Evolutionary conservation across 2,329 filamentous ascomycete genomes (phyloP), one percentile per base, ranked within the genome.

Genomic region (Aspergillus alliaceus): DNA sequence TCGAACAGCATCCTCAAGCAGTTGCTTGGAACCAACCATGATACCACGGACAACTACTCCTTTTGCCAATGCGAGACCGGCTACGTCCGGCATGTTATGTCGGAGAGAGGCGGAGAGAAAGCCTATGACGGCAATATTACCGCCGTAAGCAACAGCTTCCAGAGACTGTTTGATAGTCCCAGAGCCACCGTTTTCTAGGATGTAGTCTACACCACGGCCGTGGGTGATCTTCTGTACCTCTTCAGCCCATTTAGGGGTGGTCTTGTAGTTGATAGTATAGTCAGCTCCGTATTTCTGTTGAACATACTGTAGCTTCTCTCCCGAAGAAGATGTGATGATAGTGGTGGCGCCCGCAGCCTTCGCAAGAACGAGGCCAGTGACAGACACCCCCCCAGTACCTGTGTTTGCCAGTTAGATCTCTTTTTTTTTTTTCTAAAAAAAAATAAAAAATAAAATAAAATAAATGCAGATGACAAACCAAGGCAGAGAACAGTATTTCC

Each of bases 261-360:
- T 55, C 27, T 50, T 42, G 35, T 55, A 81, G 63, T 81, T 82
- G 68, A 82, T 75, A 1, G 61, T 65, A 49, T 76, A 58, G 31
- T 75, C 71, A 0, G 71, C 76, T 7, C 77, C 75, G 6, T 80
- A 72, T 59, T 80, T 79, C 4, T 53, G 49, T 31, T 58, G 59
- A 22, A 61, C 55, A 6, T 37, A 18, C 25, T 58, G 11, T 2
- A 61, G 48, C 29, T 63, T 64, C 22, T 73, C 61, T 53, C 80
- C 76, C 6, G 71, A 76, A 0, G 79, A 79, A 0, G 77, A 79
- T 0, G 77, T 80, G 47, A 78, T 70, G 37, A 79, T 79, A 5
- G 75, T 75, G 5, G 68, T 77, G 0, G 75, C 75, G 6, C 78
- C 79, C 1, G 75, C 74, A 1, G 79, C 79, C 53, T 75, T 76